phyloP scores from a whole-genome alignment of 2,329 filamentous ascomycete species.

The Thielaviopsis euricoi region DNA sequence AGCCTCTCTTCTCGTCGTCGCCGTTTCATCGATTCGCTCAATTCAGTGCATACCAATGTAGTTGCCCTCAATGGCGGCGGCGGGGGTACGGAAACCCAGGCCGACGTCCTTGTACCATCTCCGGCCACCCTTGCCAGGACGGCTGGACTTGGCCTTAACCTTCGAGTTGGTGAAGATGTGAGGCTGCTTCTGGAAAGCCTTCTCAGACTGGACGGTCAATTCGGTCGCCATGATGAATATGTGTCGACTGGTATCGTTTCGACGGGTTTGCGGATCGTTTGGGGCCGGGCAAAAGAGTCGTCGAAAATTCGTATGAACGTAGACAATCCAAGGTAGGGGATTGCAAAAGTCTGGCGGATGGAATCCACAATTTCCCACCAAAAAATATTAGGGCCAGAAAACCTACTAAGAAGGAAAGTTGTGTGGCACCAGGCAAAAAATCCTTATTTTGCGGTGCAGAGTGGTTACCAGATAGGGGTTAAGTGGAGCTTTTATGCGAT shows the following conservation, averaged over 20 bases:
- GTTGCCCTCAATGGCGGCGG: slow-evolving; percentile 93
- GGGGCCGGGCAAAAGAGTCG: slow-evolving; percentile 10
- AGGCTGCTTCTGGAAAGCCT: slow-evolving; percentile 99
- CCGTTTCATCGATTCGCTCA: not conserved
- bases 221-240: slow-evolving; percentile 71
- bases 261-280: slow-evolving; percentile 10
- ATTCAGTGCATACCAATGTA: slow-evolving; percentile 76
- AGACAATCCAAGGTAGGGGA: slow-evolving; percentile 8
- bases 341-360: slow-evolving; percentile 12
- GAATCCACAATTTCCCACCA: slow-evolving; percentile 11
- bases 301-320: slow-evolving; percentile 9
- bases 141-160: slow-evolving; percentile 68
- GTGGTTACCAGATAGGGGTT: not conserved
- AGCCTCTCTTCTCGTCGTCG: not conserved
- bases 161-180: slow-evolving; percentile 99
- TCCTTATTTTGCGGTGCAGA: not conserved
- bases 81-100: slow-evolving; percentile 97
- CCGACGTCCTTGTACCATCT: slow-evolving; percentile 99
- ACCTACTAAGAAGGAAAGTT: slow-evolving; percentile 4
- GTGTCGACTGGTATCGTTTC: slow-evolving; percentile 12
- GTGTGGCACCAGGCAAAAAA: slow-evolving; percentile 8
- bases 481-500: not conserved
- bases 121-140: slow-evolving; percentile 80
- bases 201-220: slow-evolving; percentile 98
- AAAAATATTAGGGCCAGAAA: slow-evolving; percentile 12